Evolutionary conservation across 202 grass and related monocot genomes (phyloP).

Genomic region (Zoysia matrella): DNA sequence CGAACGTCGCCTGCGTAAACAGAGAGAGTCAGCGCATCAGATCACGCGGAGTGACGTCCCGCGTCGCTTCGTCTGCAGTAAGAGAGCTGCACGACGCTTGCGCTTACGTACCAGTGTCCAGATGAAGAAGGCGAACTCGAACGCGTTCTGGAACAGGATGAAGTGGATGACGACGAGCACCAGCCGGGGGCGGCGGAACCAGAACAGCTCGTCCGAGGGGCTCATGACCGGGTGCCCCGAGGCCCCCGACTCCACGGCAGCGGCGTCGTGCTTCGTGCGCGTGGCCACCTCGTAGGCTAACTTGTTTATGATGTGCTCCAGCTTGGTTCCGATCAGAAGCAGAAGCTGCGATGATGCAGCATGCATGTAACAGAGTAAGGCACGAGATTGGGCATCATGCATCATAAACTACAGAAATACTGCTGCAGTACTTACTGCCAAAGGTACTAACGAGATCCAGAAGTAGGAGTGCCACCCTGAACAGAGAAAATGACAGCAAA

Average conservation of each 20-base stretch:
- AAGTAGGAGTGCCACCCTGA: conserved; percentile 85
- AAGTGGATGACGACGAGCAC: conserved; percentile 78
- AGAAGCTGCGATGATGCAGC: conserved; percentile 49
- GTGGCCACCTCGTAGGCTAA: conserved; percentile 64
- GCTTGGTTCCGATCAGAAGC: conserved; percentile 68
- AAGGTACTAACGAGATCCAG: conserved; percentile 69
- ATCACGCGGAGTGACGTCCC: not conserved
- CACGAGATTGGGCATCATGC: too few relatives aligned
- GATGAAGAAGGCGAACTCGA: conserved; percentile 75
- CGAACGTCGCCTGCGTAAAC: conserved; percentile 53
- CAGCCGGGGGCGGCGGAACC: conserved; percentile 64
- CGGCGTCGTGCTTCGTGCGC: conserved; percentile 41
- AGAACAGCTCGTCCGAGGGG: conserved; percentile 69
- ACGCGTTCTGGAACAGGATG: conserved; percentile 84
- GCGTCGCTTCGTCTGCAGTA: not conserved
- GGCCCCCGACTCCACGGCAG: conserved; percentile 26
- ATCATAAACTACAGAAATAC: too few relatives aligned
- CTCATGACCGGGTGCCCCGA: conserved; percentile 34
- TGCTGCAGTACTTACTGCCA: conserved; percentile 56
- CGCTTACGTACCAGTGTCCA: conserved; percentile 62
- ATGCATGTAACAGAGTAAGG: too few relatives aligned
- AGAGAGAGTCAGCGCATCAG: too few relatives aligned
- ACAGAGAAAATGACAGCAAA: conserved; percentile 1
- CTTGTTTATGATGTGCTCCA: conserved; percentile 82
- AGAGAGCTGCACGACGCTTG: not conserved